phyloP scores from a whole-genome alignment of 2,329 filamentous ascomycete genomes.

The Dactylellina leptospora region DNA sequence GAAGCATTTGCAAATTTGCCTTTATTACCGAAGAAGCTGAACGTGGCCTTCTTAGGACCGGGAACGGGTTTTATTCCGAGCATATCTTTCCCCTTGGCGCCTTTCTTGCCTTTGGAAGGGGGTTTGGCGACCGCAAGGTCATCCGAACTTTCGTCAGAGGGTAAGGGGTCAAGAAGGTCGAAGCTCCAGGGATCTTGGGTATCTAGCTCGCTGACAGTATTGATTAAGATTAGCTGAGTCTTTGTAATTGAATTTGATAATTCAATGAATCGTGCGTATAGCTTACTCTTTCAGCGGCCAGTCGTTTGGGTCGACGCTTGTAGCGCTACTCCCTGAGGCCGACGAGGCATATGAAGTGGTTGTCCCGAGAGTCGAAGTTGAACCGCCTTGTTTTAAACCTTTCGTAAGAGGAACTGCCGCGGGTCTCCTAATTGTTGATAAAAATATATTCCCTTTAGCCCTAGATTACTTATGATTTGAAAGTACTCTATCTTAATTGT shows the following conservation, averaged over 20 bases:
- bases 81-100: slow-evolving; percentile 3
- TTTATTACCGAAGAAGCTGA: slow-evolving; percentile 29
- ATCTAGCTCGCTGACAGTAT: neutral
- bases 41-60: slow-evolving; percentile 8
- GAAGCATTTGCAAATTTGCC: neutral
- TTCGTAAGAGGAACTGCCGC: no score
- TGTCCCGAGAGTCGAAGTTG: slow-evolving; percentile 23
- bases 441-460: no score
- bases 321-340: slow-evolving; percentile 3
- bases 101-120: slow-evolving; percentile 8
- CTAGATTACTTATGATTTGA: no score
- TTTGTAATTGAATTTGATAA: neutral
- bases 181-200: slow-evolving; percentile 4
- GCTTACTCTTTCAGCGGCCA: slow-evolving; percentile 24
- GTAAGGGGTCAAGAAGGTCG: neutral
- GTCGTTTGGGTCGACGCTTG: neutral
- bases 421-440: no score
- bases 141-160: neutral
- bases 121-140: no score
- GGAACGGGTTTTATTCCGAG: slow-evolving; percentile 5
- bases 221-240: neutral
- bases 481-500: no score
- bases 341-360: slow-evolving; percentile 16
- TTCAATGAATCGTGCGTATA: neutral
- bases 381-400: no score